A percentile compares a stretch with the other conserved stretches of the same genome.
Conservation (phyloP, 257 asterid species). For the Coffea eugenioides region DNA sequence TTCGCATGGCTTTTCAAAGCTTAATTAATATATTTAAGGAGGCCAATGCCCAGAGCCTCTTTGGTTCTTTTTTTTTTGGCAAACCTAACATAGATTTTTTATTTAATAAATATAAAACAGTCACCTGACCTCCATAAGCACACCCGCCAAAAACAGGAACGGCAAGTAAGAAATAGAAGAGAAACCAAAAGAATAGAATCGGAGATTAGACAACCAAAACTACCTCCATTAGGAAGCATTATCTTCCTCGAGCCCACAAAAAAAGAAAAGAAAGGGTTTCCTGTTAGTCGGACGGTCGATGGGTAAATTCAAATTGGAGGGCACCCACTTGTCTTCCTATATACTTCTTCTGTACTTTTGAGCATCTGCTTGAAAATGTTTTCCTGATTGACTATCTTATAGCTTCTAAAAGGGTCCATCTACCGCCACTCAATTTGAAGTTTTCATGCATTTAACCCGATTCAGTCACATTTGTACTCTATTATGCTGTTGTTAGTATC, state of each 20-base stretch:
- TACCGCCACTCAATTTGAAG: not conserved
- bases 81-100: too few species aligned
- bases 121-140: not conserved
- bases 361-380: not conserved
- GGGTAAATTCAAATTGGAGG: not conserved
- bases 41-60: not conserved
- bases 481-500: not conserved
- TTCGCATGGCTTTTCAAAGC: not conserved
- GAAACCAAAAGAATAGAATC: not conserved
- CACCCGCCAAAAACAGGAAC: not conserved
- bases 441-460: conserved; percentile 8
- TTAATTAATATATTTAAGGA: too few species aligned
- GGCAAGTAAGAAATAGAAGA: not conserved
- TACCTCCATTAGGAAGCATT: conserved; percentile 2
- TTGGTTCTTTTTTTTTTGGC: too few species aligned
- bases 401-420: not conserved
- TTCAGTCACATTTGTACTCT: not conserved
- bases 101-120: not conserved
- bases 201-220: not conserved
- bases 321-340: not conserved
- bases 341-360: too few species aligned
- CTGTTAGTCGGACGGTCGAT: not conserved
- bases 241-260: conserved; percentile 46
- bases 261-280: conserved; percentile 6
- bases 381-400: not conserved